Evolutionary conservation across 805 yeast genomes (phyloP).

Genomic region (Groenewaldozyma salmanticensis): DNA sequence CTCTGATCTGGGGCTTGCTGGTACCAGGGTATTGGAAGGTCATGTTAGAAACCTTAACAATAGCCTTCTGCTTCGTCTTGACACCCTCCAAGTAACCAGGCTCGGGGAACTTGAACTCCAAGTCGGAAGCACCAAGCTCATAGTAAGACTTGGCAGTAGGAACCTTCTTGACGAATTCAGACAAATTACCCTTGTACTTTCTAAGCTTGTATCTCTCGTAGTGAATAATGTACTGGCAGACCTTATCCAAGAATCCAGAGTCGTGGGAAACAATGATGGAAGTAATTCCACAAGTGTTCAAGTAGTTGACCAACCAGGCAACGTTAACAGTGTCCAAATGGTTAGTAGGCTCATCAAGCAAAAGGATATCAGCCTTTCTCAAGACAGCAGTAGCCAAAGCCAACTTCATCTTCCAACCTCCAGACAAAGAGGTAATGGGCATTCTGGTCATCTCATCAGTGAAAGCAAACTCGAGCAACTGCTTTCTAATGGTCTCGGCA

Average conservation of each 20-base stretch:
- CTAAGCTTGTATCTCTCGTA: conserved; percentile 99
- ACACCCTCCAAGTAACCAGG: conserved; percentile 99
- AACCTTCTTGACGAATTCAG: conserved; percentile 97
- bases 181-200: conserved; percentile 99
- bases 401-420: conserved; percentile 99
- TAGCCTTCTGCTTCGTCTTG: conserved; percentile 99
- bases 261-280: conserved; percentile 99
- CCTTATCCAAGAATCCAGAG: conserved; percentile 98
- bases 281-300: conserved; percentile 96
- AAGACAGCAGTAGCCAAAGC: conserved; percentile 99
- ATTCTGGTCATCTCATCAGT: conserved; percentile 82
- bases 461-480: conserved; percentile 88
- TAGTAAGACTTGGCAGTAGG: conserved; percentile 98
- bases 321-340: conserved; percentile 99
- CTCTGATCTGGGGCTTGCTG: conserved; percentile 81
- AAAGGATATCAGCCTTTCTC: conserved; percentile 93
- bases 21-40: conserved; percentile 99
- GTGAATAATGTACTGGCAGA: conserved; percentile 96
- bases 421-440: conserved; percentile 96
- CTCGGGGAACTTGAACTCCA: conserved; percentile 97
- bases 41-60: conserved; percentile 96
- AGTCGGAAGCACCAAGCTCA: conserved; percentile 96
- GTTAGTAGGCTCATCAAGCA: conserved; percentile 99
- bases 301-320: conserved; percentile 99
- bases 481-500: conserved; percentile 57